Conservation (phyloP, 2,329 filamentous ascomycete species). For the Furcasterigmium furcatum region DNA sequence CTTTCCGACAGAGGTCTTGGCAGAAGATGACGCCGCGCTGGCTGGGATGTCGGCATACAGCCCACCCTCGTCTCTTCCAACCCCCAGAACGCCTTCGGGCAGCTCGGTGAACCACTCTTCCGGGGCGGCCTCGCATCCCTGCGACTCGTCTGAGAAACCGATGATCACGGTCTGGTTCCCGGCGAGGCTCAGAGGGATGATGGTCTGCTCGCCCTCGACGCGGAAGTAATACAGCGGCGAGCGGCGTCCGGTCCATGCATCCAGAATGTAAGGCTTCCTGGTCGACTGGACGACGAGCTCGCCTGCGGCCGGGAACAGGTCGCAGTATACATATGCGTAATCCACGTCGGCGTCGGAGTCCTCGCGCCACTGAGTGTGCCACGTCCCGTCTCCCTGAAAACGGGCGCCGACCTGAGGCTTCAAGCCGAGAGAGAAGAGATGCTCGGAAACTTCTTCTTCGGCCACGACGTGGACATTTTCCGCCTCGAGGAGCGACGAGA, state of each 20-base stretch:
- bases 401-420: constrained; percentile 1
- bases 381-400: constrained; percentile 3
- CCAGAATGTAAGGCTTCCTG: constrained; percentile 1
- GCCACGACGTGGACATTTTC: constrained; percentile 2
- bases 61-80: neutral
- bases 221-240: constrained; percentile 3
- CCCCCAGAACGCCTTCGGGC: neutral
- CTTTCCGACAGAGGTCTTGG: neutral
- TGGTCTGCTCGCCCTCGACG: neutral
- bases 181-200: constrained; percentile 3
- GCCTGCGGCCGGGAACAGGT: neutral
- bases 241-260: constrained; percentile 5
- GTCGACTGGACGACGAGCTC: neutral
- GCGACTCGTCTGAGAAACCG: neutral
- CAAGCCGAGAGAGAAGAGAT: neutral
- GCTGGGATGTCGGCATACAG: neutral
- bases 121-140: neutral
- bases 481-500: neutral
- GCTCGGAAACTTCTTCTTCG: neutral
- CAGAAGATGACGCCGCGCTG: neutral
- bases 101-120: neutral
- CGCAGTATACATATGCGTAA: constrained; percentile 6
- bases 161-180: constrained; percentile 7
- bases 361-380: constrained; percentile 7
- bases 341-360: neutral